phyloP scores from a whole-genome alignment of 1,284 basidiomycete genomes.

The Boletus mariae region DNA sequence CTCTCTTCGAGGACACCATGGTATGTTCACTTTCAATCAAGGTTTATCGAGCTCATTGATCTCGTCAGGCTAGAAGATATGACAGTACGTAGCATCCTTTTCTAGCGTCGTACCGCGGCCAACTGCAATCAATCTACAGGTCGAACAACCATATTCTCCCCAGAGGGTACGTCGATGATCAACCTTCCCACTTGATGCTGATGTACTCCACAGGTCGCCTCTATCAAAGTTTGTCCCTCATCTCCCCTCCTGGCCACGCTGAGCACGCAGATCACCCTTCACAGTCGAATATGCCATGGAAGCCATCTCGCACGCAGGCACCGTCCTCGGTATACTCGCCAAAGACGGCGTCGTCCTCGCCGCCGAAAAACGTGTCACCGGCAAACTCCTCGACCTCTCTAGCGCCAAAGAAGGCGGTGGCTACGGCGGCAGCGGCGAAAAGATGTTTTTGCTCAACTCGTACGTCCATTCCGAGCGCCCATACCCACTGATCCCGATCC shows the following conservation, averaged over 20 bases:
- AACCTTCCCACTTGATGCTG: not conserved
- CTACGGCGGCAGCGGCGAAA: conserved; percentile 93
- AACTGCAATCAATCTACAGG: conserved; percentile 43
- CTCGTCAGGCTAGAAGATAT: conserved; percentile 76
- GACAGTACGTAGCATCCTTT: conserved; percentile 60
- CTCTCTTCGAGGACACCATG: conserved; percentile 20
- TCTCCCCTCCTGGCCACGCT: not conserved
- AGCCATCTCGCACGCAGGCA: conserved; percentile 95
- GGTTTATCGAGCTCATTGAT: not conserved
- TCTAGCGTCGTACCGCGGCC: not conserved
- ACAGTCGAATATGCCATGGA: conserved; percentile 99
- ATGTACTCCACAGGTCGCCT: conserved; percentile 60
- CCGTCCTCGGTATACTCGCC: conserved; percentile 91
- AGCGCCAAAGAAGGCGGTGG: conserved; percentile 77
- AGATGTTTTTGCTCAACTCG: conserved; percentile 94
- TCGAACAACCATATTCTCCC: conserved; percentile 94
- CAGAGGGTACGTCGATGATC: conserved; percentile 65
- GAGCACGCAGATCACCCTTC: not conserved
- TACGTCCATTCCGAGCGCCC: conserved; percentile 39
- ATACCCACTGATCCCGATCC: not conserved
- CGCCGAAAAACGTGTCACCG: conserved; percentile 99
- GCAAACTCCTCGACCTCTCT: conserved; percentile 91
- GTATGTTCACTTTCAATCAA: conserved; percentile 4
- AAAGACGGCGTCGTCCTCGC: conserved; percentile 97
- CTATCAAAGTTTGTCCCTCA: conserved; percentile 72